phyloP scores from a whole-genome alignment of 495 filamentous ascomycete species.

The Annulohypoxylon moriforme region DNA sequence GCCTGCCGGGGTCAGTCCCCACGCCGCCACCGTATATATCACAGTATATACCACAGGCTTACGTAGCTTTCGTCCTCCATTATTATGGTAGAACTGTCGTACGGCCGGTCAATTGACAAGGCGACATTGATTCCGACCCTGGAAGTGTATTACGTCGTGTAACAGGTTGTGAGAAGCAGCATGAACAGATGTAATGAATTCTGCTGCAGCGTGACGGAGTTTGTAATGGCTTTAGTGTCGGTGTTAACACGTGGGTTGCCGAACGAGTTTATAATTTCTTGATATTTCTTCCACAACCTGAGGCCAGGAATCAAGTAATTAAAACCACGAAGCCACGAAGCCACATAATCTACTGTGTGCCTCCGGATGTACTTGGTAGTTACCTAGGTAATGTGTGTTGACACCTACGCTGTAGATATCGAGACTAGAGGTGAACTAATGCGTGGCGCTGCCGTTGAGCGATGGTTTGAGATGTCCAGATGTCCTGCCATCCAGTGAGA shows the following conservation, averaged over 20 bases:
- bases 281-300: background rate
- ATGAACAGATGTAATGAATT: slow-evolving; percentile 11
- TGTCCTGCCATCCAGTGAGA: background rate
- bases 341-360: background rate
- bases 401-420: slow-evolving; percentile 2
- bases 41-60: slow-evolving; percentile 19
- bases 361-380: background rate
- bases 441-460: slow-evolving; percentile 26
- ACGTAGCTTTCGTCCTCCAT: slow-evolving; percentile 18
- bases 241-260: slow-evolving; percentile 11
- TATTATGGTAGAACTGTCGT: background rate
- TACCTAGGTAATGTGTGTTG: background rate
- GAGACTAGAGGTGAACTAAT: slow-evolving; percentile 1
- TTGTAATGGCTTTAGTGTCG: slow-evolving; percentile 12
- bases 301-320: background rate
- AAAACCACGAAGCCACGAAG: background rate
- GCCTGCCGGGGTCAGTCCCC: slow-evolving; percentile 2
- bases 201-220: slow-evolving; percentile 11
- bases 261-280: slow-evolving; percentile 4
- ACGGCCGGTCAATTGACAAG: slow-evolving; percentile 21
- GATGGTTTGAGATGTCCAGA: slow-evolving; percentile 1
- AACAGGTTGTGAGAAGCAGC: slow-evolving; percentile 10
- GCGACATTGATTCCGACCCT: slow-evolving; percentile 13
- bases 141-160: slow-evolving; percentile 20
- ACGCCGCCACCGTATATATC: slow-evolving; percentile 23